Evolutionary conservation across 2,329 filamentous ascomycete species (phyloP), one percentile per base, ranked within the genome.

Genomic region (Aspergillus amoenus): DNA sequence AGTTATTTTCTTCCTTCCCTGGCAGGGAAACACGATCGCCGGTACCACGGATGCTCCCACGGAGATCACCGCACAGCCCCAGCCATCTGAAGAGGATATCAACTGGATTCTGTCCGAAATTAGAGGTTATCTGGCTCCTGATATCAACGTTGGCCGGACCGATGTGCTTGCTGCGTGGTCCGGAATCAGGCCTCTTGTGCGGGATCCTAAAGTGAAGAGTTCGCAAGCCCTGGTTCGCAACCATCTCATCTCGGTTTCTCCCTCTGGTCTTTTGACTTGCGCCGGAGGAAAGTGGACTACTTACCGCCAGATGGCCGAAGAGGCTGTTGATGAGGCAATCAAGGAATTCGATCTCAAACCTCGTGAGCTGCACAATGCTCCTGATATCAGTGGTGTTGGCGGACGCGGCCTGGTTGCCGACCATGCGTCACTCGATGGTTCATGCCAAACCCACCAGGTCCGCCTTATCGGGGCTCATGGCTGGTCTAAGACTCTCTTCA

Each of bases 211-310:
- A 70, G 90, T 90, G 51, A 86, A 86, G 73, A 93, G 91, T 71
- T 94, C 91, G 1, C 88, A 95, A 75, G 92, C 91, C 24, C 84
- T 96, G 17, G 91, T 95, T 51, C 89, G 91, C 56, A 95, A 93
- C 73, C 91, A 95, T 72, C 81, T 96, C 43, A 84, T 95, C 64
- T 88, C 91, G 59, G 82, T 90, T 49, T 93, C 90, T n/a, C 75
- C 83, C 2, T 91, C 89, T 6, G 91, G 91, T 11, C 82, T 95
- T 18, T 78, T 96, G 63, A 96, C 91, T 34, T 93, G 90, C 69
- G 90, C 90, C 27, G 91, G 91, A 65, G 91, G 91, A 47, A 95
- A 96, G 77, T 95, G 91, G 91, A 95, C 91, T 3, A 95, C 91
- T 1, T 95, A 95, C 77, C 88, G 91, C 56, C 90, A 95, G 74